Evolutionary conservation across 148 eudicot genomes (phyloP).

Genomic region (Nepenthes mirabilis): DNA sequence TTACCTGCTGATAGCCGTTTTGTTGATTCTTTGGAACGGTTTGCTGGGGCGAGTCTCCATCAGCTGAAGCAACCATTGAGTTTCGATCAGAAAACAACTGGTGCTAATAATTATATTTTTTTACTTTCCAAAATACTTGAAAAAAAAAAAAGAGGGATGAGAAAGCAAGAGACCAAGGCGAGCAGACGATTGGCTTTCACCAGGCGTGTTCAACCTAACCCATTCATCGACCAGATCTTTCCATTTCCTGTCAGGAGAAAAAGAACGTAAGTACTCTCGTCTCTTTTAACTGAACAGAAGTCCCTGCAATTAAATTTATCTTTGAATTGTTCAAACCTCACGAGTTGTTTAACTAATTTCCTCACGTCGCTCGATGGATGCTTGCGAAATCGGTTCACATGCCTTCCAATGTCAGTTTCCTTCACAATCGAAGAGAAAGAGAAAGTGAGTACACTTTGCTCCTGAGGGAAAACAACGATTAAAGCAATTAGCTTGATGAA

Average conservation of each 20-base stretch:
- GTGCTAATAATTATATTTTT: neutral
- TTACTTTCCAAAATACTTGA: neutral
- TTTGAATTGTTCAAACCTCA: constrained; percentile 38
- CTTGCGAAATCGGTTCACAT: constrained; percentile 79
- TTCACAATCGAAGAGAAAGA: constrained; percentile 4
- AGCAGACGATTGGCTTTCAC: constrained; percentile 28
- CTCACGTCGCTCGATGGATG: constrained; percentile 65
- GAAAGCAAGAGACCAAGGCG: constrained; percentile 34
- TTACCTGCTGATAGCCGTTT: constrained; percentile 71
- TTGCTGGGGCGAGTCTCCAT: constrained; percentile 78
- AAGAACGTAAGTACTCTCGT: neutral
- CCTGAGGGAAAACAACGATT: neutral
- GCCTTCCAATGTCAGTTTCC: constrained; percentile 97
- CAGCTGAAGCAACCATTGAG: constrained; percentile 29
- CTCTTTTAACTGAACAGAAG: neutral
- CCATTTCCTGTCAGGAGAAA: constrained; percentile 54
- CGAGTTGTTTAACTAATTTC: constrained; percentile 69
- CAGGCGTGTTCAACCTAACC: constrained; percentile 58
- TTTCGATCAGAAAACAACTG: constrained; percentile 6
- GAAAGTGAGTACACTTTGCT: neutral
- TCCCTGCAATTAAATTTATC: neutral
- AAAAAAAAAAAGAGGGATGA: constrained; percentile 4
- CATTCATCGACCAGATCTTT: constrained; percentile 95
- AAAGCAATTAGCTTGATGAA: neutral
- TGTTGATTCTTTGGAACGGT: constrained; percentile 36